Base-by-base conservation (phyloP, 192 early-diverging fungal genomes). In the Entophlyctis luteolus region DNA sequence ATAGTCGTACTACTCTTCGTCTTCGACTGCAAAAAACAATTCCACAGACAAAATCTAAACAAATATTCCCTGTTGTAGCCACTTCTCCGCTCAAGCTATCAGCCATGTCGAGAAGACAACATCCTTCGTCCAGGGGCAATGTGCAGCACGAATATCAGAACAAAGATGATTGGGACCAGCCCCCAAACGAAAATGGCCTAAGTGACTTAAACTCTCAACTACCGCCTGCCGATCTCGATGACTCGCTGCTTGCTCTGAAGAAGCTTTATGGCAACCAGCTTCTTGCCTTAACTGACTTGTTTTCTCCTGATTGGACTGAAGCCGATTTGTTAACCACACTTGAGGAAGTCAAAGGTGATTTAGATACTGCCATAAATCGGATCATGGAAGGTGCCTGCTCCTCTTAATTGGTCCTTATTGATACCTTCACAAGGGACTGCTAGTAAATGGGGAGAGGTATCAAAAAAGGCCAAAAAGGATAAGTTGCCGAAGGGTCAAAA, bases 291-390 rank as follows among this genome's bases (percentile, higher is more conserved):
- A 71, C 65, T 49, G 59, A 67, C 8, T 48, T 82, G 45, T 82
- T 82, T 63, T 68, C 59, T 23, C 42, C 58, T 46, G 86, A 87
- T 49, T 98, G 93, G 93, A 79, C 88, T 68, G 90, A 94, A 67
- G 87, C 85, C 68, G 96, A 98, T 77, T 81, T 98, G 60, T 71
- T 94, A 45, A 89, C 82, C 42, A 84, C 85, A 25, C 77, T 96
- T 59, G 87, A 92, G 72, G 96, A 98, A 67, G 88, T 88, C 48
- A 68, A 84, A 45, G 94, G 94, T 22, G 92, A 98, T 71, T 72
- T 95, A 38, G 90, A 94, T 32, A 63, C 83, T 23, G 87, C 93
- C 49, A 86, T 89, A 77, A 77, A 65, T 52, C 80, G 93, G 56
- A 96, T 98, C 66, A 79, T 79, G 55, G 91, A 95, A 78, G 88